Conservation (phyloP, 1,139 yeast genomes). For the Meyerozyma elateridarum region DNA sequence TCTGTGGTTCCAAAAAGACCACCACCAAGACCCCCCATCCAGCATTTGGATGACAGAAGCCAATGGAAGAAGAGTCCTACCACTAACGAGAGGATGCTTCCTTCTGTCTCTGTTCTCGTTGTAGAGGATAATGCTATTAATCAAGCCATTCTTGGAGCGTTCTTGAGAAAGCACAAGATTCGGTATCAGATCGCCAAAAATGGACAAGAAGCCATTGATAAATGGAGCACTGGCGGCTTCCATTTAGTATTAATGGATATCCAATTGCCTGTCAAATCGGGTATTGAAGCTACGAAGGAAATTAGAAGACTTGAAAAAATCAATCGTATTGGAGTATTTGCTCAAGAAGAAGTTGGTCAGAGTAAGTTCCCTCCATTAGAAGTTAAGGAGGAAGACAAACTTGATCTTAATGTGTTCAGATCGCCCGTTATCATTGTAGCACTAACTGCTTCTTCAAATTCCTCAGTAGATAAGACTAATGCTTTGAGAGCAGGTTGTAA, state of each 20-base stretch:
- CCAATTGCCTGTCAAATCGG: conserved; percentile 89
- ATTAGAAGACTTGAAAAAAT: conserved; percentile 77
- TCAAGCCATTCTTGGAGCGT: conserved; percentile 90
- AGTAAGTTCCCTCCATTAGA: conserved; percentile 20
- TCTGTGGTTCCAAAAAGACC: not conserved
- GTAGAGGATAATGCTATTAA: conserved; percentile 96
- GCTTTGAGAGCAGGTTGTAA: conserved; percentile 97
- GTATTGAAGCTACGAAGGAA: conserved; percentile 87
- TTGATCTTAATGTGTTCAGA: conserved; percentile 61
- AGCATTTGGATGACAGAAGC: not conserved
- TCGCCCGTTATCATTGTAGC: conserved; percentile 97
- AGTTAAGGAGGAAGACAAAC: conserved; percentile 36
- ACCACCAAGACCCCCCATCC: not conserved
- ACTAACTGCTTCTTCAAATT: conserved; percentile 78
- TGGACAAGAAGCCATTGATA: conserved; percentile 88
- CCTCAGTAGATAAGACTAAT: conserved; percentile 81
- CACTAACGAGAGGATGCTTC: conserved; percentile 50
- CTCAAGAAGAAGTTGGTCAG: conserved; percentile 36
- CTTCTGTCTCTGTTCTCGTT: conserved; percentile 83
- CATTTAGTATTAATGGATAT: conserved; percentile 93
- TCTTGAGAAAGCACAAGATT: conserved; percentile 78
- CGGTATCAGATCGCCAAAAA: conserved; percentile 83
- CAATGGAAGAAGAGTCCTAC: conserved; percentile 10
- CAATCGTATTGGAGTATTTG: conserved; percentile 79
- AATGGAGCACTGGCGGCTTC: conserved; percentile 89